Evolutionary conservation across 2,329 filamentous ascomycete species (phyloP).

Genomic region (Aspergillus fumigatus): DNA sequence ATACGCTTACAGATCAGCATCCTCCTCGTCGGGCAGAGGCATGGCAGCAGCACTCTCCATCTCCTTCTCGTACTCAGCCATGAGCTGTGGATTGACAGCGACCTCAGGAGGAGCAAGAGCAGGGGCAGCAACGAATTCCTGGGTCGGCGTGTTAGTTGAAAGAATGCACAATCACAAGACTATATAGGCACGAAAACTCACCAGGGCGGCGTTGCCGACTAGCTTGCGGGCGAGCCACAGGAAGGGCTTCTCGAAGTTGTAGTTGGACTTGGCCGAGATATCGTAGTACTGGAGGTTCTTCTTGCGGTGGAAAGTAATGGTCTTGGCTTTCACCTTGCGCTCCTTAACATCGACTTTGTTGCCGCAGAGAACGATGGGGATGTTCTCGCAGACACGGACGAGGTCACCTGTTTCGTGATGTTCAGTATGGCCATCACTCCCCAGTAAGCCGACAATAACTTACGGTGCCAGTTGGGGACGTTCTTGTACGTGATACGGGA

Average conservation of each 20-base stretch:
- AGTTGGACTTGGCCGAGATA: slow-evolving; percentile 99
- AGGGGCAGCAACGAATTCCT: slow-evolving; percentile 96
- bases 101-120: slow-evolving; percentile 93
- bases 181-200: slow-evolving; percentile 44
- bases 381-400: slow-evolving; percentile 98
- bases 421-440: neutral
- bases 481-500: slow-evolving; percentile 99
- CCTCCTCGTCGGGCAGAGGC: slow-evolving; percentile 93
- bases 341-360: slow-evolving; percentile 99
- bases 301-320: slow-evolving; percentile 99
- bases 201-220: slow-evolving; percentile 83
- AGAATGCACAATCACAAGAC: slow-evolving; percentile 16
- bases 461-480: slow-evolving; percentile 99
- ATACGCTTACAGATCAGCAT: slow-evolving; percentile 54
- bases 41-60: slow-evolving; percentile 74
- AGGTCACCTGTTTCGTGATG: slow-evolving; percentile 68
- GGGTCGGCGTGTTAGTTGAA: slow-evolving; percentile 14
- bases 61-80: slow-evolving; percentile 80
- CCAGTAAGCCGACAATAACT: slow-evolving; percentile 38
- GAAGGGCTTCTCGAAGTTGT: slow-evolving; percentile 99
- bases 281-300: slow-evolving; percentile 99
- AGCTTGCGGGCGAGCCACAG: slow-evolving; percentile 98
- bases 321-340: slow-evolving; percentile 99
- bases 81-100: slow-evolving; percentile 75
- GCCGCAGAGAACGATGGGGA: slow-evolving; percentile 94